phyloP scores from a whole-genome alignment of 768 basidiomycete species.

The Psilocybe tampanensis region DNA sequence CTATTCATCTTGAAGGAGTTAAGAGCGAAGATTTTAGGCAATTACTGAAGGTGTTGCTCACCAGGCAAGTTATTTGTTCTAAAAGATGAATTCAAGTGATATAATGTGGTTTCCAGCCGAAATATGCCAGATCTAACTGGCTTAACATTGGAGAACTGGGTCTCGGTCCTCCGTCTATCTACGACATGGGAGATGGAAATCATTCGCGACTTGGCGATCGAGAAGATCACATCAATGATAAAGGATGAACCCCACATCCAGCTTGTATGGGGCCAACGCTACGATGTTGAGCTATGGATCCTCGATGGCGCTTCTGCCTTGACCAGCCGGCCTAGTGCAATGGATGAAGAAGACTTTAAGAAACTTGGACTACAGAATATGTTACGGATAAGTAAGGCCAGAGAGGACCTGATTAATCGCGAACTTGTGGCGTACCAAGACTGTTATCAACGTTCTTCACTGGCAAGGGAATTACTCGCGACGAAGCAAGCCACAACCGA shows the following conservation, averaged over 20 bases:
- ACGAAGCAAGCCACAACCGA: no score
- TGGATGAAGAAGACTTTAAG: slow-evolving; percentile 21
- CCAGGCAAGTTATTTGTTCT: slow-evolving; percentile 10
- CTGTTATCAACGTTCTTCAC: no score
- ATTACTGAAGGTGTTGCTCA: slow-evolving; percentile 12
- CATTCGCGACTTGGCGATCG: slow-evolving; percentile 27
- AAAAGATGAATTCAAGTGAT: no score
- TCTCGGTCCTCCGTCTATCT: slow-evolving; percentile 34
- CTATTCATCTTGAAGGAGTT: slow-evolving; percentile 9
- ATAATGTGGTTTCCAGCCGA: no score
- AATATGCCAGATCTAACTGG: no score
- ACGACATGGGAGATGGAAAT: slow-evolving; percentile 35
- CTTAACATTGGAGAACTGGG: slow-evolving; percentile 28
- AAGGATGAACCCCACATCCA: slow-evolving; percentile 21
- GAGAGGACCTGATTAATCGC: no score
- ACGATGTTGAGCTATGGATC: slow-evolving; percentile 31
- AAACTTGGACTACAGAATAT: slow-evolving; percentile 23
- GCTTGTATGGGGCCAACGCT: slow-evolving; percentile 25
- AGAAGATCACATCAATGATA: slow-evolving; percentile 20
- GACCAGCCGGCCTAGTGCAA: slow-evolving; percentile 21
- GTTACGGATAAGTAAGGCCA: slow-evolving; percentile 21
- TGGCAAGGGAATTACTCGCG: no score
- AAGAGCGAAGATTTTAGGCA: slow-evolving; percentile 16
- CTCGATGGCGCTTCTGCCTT: slow-evolving; percentile 23
- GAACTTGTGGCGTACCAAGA: no score